Base-by-base conservation (phyloP, 306 rosid species). In the Ochetophila trinervis region DNA sequence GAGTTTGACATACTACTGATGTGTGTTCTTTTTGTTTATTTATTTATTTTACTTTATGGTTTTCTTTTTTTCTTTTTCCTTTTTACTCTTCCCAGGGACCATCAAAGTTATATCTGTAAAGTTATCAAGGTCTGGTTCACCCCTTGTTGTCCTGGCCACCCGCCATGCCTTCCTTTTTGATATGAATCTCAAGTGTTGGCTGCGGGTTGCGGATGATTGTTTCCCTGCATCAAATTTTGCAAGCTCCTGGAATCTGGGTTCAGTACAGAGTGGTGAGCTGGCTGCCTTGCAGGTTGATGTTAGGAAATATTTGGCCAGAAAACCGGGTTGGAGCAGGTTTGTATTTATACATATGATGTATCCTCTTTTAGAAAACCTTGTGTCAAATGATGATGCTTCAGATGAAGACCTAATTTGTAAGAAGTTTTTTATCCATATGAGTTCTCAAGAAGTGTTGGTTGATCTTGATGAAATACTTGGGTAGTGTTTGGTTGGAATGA, bases 291-390 rank as follows among this genome's bases (percentile, higher is more conserved):
- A 93, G 87, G 96, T 93, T 68, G 99, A 93, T 77, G 88, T 90
- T 64, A 79, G 96, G 86, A 93, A 93, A 78, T 93, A 90, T 80
- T 73, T 93, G 80, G 96, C 99, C 40, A 83, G 99, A 49, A 93
- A 90, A 79, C 99, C 99, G 17, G 99, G 95, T 80, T 93, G 97
- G 99, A 86, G 95, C 67, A 93, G 99, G 99, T 93, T 15, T 69
- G 96, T 81, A 65, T 73, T 67, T 65, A 36, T 62, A 40, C 58
- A 37, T 24, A 15, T 53, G 3, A 62, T 53, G 49, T 42, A 30
- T 66, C 62, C 56, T 53, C 21, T 60, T 35, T 34, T 42, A 51
- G 4, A 55, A 27, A 57, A 17, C 49, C 12, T 23, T 57, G 12
- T 48, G 52, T 63, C 56, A 45, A 19, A 8, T 32, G 45, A 44